Conservation (phyloP, 129 eudicot genomes). For the Flaveria brownii region DNA sequence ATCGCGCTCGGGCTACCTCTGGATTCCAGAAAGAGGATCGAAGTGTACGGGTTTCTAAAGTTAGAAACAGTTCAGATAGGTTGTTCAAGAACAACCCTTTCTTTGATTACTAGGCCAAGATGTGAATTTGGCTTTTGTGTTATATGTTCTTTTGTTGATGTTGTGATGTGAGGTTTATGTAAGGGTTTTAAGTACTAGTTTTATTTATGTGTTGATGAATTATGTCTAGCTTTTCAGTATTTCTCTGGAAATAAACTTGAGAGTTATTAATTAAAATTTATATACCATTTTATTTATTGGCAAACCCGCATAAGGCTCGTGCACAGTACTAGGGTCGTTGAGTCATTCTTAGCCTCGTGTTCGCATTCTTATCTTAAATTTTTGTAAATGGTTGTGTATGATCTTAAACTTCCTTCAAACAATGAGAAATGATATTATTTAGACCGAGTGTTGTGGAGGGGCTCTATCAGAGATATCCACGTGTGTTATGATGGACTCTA, state of each 20-base stretch:
- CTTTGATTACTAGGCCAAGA: constrained; percentile 52
- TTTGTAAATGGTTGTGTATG: no score
- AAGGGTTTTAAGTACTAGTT: constrained; percentile 1
- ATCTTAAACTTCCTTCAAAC: no score
- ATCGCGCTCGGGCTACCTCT: constrained; percentile 24
- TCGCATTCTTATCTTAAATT: no score
- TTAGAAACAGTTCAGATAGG: constrained; percentile 52
- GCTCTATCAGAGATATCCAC: no score
- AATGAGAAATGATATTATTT: no score
- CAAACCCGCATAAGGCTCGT: no score
- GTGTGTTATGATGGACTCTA: no score
- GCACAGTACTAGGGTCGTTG: no score
- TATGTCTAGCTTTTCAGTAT: constrained; percentile 16
- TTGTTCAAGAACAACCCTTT: constrained; percentile 75
- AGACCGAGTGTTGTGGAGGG: no score
- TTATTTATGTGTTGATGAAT: constrained; percentile 26
- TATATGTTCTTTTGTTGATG: constrained; percentile 27
- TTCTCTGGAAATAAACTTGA: constrained; percentile 30
- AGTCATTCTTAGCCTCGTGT: no score
- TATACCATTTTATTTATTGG: background rate
- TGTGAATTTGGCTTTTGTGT: constrained; percentile 28
- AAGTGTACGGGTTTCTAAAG: constrained; percentile 33
- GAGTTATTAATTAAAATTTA: constrained; percentile 7
- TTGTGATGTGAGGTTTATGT: constrained; percentile 19
- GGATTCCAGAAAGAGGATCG: constrained; percentile 38